Percentiles rank a stretch among this genome's conserved stretches.
These are phyloP conservation scores for Paecilomyces variotii DNA, from an alignment of 2,329 filamentous ascomycete species.

Conservation along the genomic window DNA sequence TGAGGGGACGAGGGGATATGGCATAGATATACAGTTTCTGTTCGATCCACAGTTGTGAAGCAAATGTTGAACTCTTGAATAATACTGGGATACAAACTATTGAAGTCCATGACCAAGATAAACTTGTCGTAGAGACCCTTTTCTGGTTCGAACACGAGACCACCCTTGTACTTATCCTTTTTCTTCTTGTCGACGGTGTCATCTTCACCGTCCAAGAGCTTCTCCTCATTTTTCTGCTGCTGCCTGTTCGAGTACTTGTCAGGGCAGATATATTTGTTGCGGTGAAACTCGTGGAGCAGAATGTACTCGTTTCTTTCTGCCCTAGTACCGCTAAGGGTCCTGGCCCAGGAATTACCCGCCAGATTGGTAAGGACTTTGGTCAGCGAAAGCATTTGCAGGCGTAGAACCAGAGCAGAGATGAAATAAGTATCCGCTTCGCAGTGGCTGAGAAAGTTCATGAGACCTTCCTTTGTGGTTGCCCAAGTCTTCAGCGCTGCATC, in stretches of 20 bases:
- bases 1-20: background rate
- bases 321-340: constrained; percentile 88
- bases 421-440: constrained; percentile 95
- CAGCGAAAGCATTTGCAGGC: constrained; percentile 83
- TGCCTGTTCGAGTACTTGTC: constrained; percentile 80
- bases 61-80: constrained; percentile 99
- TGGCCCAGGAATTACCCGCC: constrained; percentile 95
- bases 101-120: constrained; percentile 99
- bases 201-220: constrained; percentile 56
- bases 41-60: constrained; percentile 90
- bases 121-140: constrained; percentile 98
- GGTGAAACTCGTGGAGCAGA: constrained; percentile 91
- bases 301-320: constrained; percentile 99
- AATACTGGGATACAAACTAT: constrained; percentile 95
- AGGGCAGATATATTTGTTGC: constrained; percentile 95
- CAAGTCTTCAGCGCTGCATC: constrained; percentile 80
- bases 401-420: constrained; percentile 80
- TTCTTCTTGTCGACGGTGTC: constrained; percentile 71
- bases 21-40: constrained; percentile 52
- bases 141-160: constrained; percentile 95
- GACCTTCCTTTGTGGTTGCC: constrained; percentile 72
- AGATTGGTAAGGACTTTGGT: constrained; percentile 95
- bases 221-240: constrained; percentile 65
- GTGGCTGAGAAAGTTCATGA: constrained; percentile 90
- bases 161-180: constrained; percentile 98